Evolutionary conservation across 148 eudicot species (phyloP), one percentile per base, ranked within the genome.

Genomic region (Hydrangea macrophylla): DNA sequence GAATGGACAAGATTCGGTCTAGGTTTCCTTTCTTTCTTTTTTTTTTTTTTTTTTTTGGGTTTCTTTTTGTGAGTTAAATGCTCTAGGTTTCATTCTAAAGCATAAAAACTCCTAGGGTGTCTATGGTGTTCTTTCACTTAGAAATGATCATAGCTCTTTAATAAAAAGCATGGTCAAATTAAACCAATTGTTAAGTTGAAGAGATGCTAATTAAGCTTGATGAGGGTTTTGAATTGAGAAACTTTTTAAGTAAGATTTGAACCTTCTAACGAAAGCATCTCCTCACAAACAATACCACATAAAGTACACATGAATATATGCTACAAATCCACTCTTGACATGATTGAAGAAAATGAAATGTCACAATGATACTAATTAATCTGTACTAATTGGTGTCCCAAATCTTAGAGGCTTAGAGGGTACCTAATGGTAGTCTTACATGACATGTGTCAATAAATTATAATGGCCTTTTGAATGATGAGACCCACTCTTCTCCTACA

Each of bases 171-270:
- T 32, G 66, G 73, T 70, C 73, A 60, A 68, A 30, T 20, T 64
- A 15, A 28, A 37, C 28, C 37, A 42, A 56, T 35, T 55, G 30
- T 36, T 36, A n/a, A 37, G 30, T 25, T 51, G 60, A 70, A 70
- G 73, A 70, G 73, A 70, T 70, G 73, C 73, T 42, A n/a, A n/a
- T n/a, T n/a, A 70, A 51, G 48, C 66, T 70, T 70, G 51, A 54
- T 30, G 53, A 68, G 42, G 50, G 62, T 27, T 55, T 2, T 39
- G 37, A 54, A 48, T 67, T 7, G 27, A 67, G 28, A 67, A 22
- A 55, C 17, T 12, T 30, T 15, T 53, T 48, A 2, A 48, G 48
- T 11, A 42, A 17, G 12, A 11, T 26, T 55, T 68, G 23, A 24
- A 55, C 48, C 39, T 56, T 39, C 23, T 18, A 56, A 37, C 39